Base-by-base conservation (phyloP, 495 filamentous ascomycete species). In the Podospora australis region DNA sequence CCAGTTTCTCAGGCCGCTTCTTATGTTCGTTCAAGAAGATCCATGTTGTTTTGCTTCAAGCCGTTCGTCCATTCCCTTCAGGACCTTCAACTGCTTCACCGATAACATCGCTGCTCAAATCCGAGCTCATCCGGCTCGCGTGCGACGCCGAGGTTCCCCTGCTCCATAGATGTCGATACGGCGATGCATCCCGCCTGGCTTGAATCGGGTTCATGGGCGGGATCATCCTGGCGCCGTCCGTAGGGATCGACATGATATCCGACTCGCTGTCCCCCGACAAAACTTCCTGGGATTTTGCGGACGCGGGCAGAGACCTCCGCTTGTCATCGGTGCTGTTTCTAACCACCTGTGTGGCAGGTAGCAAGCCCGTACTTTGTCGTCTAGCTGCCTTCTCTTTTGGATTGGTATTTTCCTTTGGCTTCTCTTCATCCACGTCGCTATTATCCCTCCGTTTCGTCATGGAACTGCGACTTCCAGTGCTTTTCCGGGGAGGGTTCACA, bases 71-170 rank as follows among this genome's bases (percentile, higher is more conserved):
- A 59, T 0, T 53, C 49, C 48, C 38, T 59, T 63, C 55, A 59
- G 63, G 2, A 50, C 60, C 40, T 64, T 60, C 23, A 70, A 71
- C 32, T 66, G 60, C 7, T 46, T 52, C 13, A 56, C 63, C 2
- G n/a, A n/a, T n/a, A n/a, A n/a, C 66, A 65, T 26, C 66, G 69
- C 24, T 58, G 55, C 2, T 46, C 49, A 26, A 65, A 70, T 21
- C 49, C 54, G 54, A 63, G 58, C 36, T 66, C 63, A 36, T 65
- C 63, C 22, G 53, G 32, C 65, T 67, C 20, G 41, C 42, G n/a
- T 50, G 38, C 11, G 40, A 47, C n/a, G n/a, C n/a, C 22, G 64
- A 67, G 1, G 53, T 56, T 4, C 54, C 48, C 9, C 57, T 53
- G 39, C 50, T 56, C 53, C 49, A 54, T 0, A 53, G 39, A 13